Base-by-base conservation (phyloP, 257 asterid species). In the Avicennia marina region DNA sequence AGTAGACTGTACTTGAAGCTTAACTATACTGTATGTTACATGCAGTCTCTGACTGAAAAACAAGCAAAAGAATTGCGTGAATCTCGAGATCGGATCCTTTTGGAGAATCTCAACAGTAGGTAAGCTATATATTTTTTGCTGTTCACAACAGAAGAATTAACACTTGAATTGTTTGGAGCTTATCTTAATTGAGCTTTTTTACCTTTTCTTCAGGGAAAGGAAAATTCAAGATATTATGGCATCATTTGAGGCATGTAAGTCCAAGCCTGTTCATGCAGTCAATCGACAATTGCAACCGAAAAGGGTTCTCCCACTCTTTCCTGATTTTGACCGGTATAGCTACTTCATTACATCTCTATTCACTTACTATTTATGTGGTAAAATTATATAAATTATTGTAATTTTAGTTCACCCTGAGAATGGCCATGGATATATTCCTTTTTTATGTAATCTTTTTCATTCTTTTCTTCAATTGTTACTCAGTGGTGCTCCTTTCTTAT, bases 41-140 rank as follows among this genome's bases (percentile, higher is more conserved):
- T 62, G 69, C 78, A 93, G 97, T 81, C 99, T 65, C 64, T 82
- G 52, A 77, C 95, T 71, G 99, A 89, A 71, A 91, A 87, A 72
- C 94, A 86, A 69, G 96, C 96, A 18, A 90, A 73, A 65, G 98
- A 87, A 49, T 60, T 91, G 86, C 90, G 96, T 65, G 97, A 93
- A 62, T 70, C 79, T 58, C 81, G 79, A 60, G 94, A 83, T 31
- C 78, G 83, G 49, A 67, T 67, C 58, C 72, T 86, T 60, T 72
- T 93, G 87, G 95, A 89, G 83, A 86, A 82, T 61, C 81, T 75
- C 66, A 88, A 79, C 62, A 89, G 79, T 69, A 81, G 99, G 99
- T 84, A 69, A 65, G 93, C 72, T 67, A 40, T 25, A 62, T 71
- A 53, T 31, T 39, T 66, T 48, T 53, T 45, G 34, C 42, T 49